These are phyloP conservation scores for Ophiostoma piceae DNA, from an alignment of 2,329 filamentous ascomycete species.

Conservation along the genomic window DNA sequence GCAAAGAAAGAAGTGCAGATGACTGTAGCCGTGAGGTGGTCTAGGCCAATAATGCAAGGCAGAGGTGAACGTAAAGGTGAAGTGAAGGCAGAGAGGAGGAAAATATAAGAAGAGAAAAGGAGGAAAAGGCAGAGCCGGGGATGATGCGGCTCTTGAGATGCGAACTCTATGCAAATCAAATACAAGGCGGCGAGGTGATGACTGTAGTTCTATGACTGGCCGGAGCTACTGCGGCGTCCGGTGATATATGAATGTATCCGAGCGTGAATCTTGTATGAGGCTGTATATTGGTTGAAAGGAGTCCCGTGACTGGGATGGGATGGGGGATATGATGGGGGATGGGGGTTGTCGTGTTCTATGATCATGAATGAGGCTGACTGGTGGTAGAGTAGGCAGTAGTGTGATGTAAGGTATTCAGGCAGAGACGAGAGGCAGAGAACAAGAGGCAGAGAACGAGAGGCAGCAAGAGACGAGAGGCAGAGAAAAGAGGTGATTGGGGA, in stretches of 20 bases:
- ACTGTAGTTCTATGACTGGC: background rate
- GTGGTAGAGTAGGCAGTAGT: background rate
- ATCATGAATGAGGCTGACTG: background rate
- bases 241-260: background rate
- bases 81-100: too few relatives aligned
- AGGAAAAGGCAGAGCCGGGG: background rate
- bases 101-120: background rate
- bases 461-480: background rate
- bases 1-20: background rate
- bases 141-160: background rate
- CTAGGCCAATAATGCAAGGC: background rate
- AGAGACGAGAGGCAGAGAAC: background rate
- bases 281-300: background rate
- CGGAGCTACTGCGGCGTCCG: background rate
- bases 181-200: background rate
- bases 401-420: background rate
- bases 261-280: background rate
- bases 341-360: background rate
- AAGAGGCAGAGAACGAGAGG: background rate
- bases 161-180: background rate
- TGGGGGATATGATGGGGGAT: background rate
- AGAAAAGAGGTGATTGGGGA: slow-evolving; percentile 3
- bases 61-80: background rate
- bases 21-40: background rate
- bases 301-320: background rate